Evolutionary conservation across 129 eudicot species (phyloP), one percentile per base, ranked within the genome.

Genomic region (Lonicera japonica): DNA sequence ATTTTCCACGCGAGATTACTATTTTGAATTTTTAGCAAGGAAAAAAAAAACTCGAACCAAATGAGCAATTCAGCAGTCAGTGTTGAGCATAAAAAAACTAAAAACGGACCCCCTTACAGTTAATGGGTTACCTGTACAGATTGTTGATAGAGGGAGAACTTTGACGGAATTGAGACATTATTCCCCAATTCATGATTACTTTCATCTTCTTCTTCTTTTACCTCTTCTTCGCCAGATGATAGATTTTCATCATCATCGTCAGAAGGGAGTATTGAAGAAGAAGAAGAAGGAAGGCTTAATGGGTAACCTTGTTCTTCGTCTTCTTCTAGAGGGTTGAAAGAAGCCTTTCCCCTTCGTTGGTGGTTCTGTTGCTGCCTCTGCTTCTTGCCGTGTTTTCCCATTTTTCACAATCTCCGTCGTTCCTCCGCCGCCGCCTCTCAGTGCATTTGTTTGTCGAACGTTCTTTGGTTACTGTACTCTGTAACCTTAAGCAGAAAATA

Each of bases 371-470:
- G 76, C 14, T 66, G 88, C 58, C 74, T 73, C 63, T 86, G 88
- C 74, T 85, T 88, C 79, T 92, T 92, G 22, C 98, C 90, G 73
- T 76, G 77, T 65, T 94, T 94, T 64, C 96, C 96, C 99, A 88
- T 90, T 64, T 50, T 16, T n/a, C n/a, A 14, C 6, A 14, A 17
- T 14, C 9, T 17, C n/a, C 55, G 8, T 9, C 19, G 9, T 50
- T 50, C 8, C 21, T 3, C 55, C 55, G 55, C 21, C 19, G 55
- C 19, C 55, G 55, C 50, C 36, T 29, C 36, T 29, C 6, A 6
- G 6, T 6, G 36, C 36, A 2, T 29, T 29, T 29, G 36, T 29
- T 29, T 29, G 36, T 29, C 6, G 2, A 29, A 2, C 36, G 36
- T 29, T 29, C 36, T 29, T 29, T 29, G 2, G 6, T 6, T 29